Conservation (phyloP, 2,329 filamentous ascomycete genomes). For the Aureobasidium sp. region DNA sequence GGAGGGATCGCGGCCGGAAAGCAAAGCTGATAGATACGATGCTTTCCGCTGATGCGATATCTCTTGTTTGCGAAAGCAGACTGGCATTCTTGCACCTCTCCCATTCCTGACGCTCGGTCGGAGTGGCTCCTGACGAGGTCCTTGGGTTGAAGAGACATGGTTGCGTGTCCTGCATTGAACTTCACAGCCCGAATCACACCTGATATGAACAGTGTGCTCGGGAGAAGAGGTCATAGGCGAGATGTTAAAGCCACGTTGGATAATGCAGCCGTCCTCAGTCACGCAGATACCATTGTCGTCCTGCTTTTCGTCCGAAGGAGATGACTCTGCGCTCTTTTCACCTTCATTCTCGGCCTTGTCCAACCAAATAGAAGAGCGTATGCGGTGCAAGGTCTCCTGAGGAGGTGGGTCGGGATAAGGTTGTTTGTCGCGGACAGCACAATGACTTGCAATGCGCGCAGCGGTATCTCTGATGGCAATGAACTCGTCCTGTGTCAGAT, state of each 20-base stretch:
- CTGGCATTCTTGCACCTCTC: neutral
- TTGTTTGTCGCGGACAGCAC: neutral
- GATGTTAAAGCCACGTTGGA: neutral
- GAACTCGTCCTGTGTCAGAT: neutral
- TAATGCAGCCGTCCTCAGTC: neutral
- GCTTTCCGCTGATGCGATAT: neutral
- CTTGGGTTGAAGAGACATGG: neutral
- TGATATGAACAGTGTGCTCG: neutral
- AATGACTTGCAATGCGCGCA: neutral
- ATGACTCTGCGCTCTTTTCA: neutral
- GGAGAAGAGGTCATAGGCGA: neutral
- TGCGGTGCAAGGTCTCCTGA: neutral
- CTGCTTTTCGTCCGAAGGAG: neutral
- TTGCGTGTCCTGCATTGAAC: neutral
- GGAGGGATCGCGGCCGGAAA: neutral
- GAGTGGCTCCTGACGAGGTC: neutral
- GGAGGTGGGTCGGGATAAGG: neutral
- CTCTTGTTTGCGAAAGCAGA: slow-evolving; percentile 6
- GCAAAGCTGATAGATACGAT: neutral
- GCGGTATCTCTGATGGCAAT: neutral
- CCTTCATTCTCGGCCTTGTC: neutral
- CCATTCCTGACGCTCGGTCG: neutral
- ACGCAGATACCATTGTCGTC: neutral
- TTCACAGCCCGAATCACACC: neutral
- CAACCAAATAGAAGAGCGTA: neutral